Percentiles rank a stretch among this genome's conserved stretches.
Evolutionary conservation across 495 filamentous ascomycete genomes (phyloP).

Genomic region (Filosporella fistucella): DNA sequence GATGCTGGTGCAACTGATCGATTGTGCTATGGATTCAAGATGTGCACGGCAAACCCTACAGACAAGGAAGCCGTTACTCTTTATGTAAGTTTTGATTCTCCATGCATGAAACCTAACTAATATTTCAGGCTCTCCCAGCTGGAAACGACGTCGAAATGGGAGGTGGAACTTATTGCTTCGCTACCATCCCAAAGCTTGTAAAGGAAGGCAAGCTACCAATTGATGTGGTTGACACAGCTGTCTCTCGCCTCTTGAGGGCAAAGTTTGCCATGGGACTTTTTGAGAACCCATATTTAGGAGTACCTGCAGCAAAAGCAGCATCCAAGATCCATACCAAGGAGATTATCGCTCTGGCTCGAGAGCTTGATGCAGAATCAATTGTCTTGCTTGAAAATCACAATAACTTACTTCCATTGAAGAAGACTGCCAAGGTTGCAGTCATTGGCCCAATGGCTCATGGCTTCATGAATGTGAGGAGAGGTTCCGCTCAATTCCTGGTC

Average conservation of each 20-base stretch:
- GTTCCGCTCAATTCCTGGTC: background rate
- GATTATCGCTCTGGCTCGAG: constrained; percentile 48
- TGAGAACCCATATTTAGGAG: constrained; percentile 57
- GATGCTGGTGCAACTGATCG: constrained; percentile 65
- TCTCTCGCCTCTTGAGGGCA: constrained; percentile 52
- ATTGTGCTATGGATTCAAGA: constrained; percentile 55
- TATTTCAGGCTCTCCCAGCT: constrained; percentile 48
- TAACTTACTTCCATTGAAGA: constrained; percentile 54
- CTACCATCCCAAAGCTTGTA: constrained; percentile 59
- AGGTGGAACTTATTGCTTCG: constrained; percentile 65
- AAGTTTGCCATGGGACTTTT: constrained; percentile 67
- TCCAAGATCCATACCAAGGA: constrained; percentile 54
- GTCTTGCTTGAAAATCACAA: constrained; percentile 66
- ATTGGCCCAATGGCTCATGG: constrained; percentile 71
- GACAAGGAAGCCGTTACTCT: constrained; percentile 55
- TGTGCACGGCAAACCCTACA: constrained; percentile 52
- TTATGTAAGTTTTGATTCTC: constrained; percentile 17
- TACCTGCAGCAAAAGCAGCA: constrained; percentile 43
- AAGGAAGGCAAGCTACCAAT: constrained; percentile 44
- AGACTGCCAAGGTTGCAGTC: constrained; percentile 59
- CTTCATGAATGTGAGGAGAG: constrained; percentile 63
- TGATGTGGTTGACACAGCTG: constrained; percentile 56
- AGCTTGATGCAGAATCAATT: constrained; percentile 63
- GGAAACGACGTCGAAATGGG: constrained; percentile 77
- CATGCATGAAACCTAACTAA: background rate